Evolutionary conservation across 805 yeast species (phyloP).

Genomic region (Cyberlindnera veronae): DNA sequence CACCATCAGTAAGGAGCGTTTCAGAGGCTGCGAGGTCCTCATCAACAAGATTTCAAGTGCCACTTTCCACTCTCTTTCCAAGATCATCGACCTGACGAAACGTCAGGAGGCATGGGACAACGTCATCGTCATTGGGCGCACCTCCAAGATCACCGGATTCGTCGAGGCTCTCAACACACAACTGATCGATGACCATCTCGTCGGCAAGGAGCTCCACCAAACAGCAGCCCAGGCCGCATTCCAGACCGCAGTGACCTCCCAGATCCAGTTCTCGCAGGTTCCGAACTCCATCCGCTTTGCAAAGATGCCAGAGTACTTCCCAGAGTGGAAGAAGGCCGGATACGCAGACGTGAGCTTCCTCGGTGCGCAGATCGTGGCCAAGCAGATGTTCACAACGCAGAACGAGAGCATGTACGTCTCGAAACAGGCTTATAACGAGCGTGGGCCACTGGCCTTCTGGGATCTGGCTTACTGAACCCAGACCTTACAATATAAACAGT

Average conservation of each 20-base stretch:
- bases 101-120: conserved; percentile 86
- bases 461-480: conserved; percentile 38
- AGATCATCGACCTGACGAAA: conserved; percentile 62
- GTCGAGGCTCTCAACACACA: conserved; percentile 62
- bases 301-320: conserved; percentile 85
- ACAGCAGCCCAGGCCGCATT: conserved; percentile 29
- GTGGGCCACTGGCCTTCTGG: conserved; percentile 85
- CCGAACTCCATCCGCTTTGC: conserved; percentile 71
- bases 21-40: conserved; percentile 69
- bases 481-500: background rate
- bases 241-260: conserved; percentile 23
- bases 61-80: conserved; percentile 49
- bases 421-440: conserved; percentile 66
- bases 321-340: conserved; percentile 86
- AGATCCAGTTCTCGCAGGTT: conserved; percentile 52
- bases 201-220: conserved; percentile 32
- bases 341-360: conserved; percentile 75
- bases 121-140: conserved; percentile 74
- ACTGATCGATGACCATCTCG: conserved; percentile 53
- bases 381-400: conserved; percentile 68
- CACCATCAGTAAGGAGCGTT: conserved; percentile 86
- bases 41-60: conserved; percentile 51
- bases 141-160: conserved; percentile 72
- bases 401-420: conserved; percentile 64
- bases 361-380: conserved; percentile 86